phyloP scores from a whole-genome alignment of 2,329 filamentous ascomycete species.

The Colletotrichum gloeosporioides region DNA sequence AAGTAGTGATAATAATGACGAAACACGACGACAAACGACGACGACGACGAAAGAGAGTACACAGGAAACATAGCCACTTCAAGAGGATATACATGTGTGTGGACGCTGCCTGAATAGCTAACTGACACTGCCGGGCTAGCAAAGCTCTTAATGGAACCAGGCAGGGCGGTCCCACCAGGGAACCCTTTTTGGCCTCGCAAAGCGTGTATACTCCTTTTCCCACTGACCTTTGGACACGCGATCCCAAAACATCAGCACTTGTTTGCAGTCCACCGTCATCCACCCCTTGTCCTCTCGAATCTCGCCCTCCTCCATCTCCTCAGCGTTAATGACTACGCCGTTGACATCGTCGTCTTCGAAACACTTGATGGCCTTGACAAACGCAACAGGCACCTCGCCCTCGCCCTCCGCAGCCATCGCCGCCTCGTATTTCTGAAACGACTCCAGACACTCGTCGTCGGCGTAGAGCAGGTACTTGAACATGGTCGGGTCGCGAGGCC shows the following conservation, averaged over 20 bases:
- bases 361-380: background rate
- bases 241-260: background rate
- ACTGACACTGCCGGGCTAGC: too few species aligned
- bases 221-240: background rate
- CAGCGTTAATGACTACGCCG: rapidly evolving
- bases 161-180: background rate
- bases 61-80: too few species aligned
- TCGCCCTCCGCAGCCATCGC: background rate
- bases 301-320: background rate
- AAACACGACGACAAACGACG: too few species aligned
- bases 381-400: background rate
- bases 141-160: background rate
- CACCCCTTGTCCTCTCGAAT: background rate
- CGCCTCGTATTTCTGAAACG: background rate
- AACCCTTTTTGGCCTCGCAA: background rate
- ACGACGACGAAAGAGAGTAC: too few species aligned
- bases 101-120: too few species aligned
- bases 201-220: background rate
- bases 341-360: background rate
- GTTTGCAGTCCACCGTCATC: background rate
- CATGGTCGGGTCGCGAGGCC: background rate
- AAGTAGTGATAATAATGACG: too few species aligned
- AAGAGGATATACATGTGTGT: too few species aligned
- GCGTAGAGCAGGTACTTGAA: background rate
- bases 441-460: background rate